These are phyloP conservation scores for Gastroboletus turbinatus DNA, from an alignment of 1,284 basidiomycete genomes.

Conservation along the genomic window DNA sequence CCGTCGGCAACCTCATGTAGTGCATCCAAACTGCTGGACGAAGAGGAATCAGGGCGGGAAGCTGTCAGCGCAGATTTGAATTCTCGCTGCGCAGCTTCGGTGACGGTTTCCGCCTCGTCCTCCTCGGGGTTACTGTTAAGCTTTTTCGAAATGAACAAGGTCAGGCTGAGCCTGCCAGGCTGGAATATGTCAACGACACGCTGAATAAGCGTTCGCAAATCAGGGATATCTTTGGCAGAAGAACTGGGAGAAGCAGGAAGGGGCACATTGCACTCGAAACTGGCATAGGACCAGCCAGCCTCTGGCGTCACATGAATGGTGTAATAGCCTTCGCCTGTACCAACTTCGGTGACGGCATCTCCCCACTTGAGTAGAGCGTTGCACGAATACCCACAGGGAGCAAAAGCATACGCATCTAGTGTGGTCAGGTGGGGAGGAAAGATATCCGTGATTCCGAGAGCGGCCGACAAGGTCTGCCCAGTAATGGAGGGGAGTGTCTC, in stretches of 20 bases:
- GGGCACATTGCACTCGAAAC: constrained; percentile 98
- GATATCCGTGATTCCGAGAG: constrained; percentile 82
- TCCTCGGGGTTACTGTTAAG: constrained; percentile 51
- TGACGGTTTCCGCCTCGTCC: constrained; percentile 50
- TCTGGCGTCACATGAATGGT: constrained; percentile 99
- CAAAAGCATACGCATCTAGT: constrained; percentile 92
- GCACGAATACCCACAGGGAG: constrained; percentile 95
- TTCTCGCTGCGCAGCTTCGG: constrained; percentile 67
- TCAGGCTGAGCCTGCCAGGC: constrained; percentile 85
- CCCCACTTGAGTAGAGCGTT: constrained; percentile 86
- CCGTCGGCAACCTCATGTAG: constrained; percentile 14
- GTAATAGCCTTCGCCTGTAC: constrained; percentile 83
- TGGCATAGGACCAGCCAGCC: constrained; percentile 95
- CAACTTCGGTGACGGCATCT: constrained; percentile 28
- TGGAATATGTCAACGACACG: constrained; percentile 93
- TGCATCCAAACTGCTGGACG: constrained; percentile 17
- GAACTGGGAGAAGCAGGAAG: constrained; percentile 47
- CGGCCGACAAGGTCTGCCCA: constrained; percentile 67
- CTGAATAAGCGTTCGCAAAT: constrained; percentile 78
- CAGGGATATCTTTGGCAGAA: constrained; percentile 53
- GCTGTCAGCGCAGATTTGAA: constrained; percentile 60
- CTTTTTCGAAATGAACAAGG: constrained; percentile 85
- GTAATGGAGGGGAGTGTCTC: constrained; percentile 54
- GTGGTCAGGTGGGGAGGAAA: constrained; percentile 80
- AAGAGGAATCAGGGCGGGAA: constrained; percentile 24